Conservation (phyloP, 371 early-diverging fungal genomes). For the Basidiobolus meristosporus region DNA sequence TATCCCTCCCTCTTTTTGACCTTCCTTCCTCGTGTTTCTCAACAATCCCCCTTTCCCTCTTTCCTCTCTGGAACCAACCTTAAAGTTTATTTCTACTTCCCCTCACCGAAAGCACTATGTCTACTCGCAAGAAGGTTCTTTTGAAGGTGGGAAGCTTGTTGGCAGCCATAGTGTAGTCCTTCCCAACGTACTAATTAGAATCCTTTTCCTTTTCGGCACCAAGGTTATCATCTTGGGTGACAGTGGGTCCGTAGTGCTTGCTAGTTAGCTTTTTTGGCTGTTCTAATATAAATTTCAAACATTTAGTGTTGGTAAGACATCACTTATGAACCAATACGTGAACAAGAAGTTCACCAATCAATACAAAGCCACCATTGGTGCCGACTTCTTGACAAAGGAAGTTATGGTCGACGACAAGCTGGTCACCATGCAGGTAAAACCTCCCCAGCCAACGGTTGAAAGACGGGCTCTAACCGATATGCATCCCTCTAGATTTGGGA, state of each 20-base stretch:
- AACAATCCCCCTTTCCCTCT: background rate
- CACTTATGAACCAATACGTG: constrained; percentile 97
- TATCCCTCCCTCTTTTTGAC: background rate
- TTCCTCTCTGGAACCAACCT: background rate
- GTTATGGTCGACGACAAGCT: constrained; percentile 74
- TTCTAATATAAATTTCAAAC: background rate
- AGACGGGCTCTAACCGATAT: constrained; percentile 1
- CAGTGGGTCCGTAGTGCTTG: constrained; percentile 41
- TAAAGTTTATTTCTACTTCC: background rate
- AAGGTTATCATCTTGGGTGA: constrained; percentile 84
- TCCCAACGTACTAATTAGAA: constrained; percentile 3
- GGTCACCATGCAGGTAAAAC: constrained; percentile 83
- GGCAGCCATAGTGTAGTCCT: constrained; percentile 1
- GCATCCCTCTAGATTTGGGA: constrained; percentile 55
- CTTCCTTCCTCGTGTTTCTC: background rate
- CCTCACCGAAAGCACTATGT: constrained; percentile 7
- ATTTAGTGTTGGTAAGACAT: constrained; percentile 81
- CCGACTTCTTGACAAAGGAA: constrained; percentile 98
- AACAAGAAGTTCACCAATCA: constrained; percentile 94
- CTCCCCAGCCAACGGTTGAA: no score
- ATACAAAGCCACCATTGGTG: constrained; percentile 99
- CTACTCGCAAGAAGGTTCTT: constrained; percentile 35
- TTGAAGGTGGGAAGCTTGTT: constrained; percentile 18
- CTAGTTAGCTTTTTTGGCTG: background rate
- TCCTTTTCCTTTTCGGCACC: background rate